Base-by-base conservation (phyloP, 192 early-diverging fungal species). In the Backusella morwellensis region DNA sequence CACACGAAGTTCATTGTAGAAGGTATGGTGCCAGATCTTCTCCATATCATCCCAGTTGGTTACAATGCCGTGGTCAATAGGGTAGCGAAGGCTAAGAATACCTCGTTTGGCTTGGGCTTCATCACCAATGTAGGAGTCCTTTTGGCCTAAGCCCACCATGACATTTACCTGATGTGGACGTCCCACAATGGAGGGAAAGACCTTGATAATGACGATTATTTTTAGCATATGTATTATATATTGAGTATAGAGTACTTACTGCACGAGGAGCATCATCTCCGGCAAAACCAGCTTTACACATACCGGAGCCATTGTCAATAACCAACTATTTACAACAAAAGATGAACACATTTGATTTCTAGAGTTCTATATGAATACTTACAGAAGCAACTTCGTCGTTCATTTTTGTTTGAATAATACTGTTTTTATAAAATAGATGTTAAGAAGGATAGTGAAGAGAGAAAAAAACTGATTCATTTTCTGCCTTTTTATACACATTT, bases 1-100 rank as follows among this genome's bases (percentile, higher is more conserved):
- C 75, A 97, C 95, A 87, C 95, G 96, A 80, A 99, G 90, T 86
- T 98, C 95, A 85, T 98, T 97, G 91, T 97, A 97, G 90, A 97
- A 92, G 77, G 94, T 97, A 88, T 98, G 95, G 88, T 97, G 95
- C 97, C 97, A 96, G 86, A 95, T 93, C 87, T 93, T 93, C 84
- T 95, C 93, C 95, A 96, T 95, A 83, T 95, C 92, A 75, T 94
- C 95, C 94, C 94, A 96, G 91, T 95, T 96, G 78, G 93, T 95
- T 42, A 95, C 92, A 75, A 95, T 95, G 87, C 95, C 95, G 88
- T 94, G 93, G 85, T 93, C 93, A 78, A 96, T 94, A 78, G 95
- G 95, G 86, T 95, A 94, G 75, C 91, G 90, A 76, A 96, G 91
- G 41, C 91, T 91, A 70, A 95, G 88, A 78, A 95, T 93, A 90